phyloP scores from a whole-genome alignment of 1,139 yeast genomes.

The Candida glucosophila region DNA sequence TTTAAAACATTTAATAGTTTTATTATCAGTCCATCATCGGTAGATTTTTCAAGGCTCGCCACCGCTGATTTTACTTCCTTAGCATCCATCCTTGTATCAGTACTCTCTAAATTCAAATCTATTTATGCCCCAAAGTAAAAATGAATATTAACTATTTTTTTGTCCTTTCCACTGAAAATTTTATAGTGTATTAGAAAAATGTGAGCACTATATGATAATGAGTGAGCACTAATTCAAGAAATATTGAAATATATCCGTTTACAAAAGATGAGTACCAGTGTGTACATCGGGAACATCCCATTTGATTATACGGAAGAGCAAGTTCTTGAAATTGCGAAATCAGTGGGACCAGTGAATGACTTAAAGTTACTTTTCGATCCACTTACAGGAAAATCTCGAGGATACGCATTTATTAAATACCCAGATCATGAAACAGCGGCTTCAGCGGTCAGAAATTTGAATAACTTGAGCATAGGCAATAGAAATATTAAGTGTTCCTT shows the following conservation, averaged over 20 bases:
- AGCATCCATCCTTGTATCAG: too few species aligned
- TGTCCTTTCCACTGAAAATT: too few species aligned
- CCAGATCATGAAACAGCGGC: conserved; percentile 73
- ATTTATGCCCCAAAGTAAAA: too few species aligned
- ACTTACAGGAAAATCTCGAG: conserved; percentile 84
- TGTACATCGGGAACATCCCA: conserved; percentile 31
- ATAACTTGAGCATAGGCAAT: conserved; percentile 70
- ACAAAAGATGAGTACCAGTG: conserved; percentile 21
- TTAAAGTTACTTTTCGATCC: conserved; percentile 77
- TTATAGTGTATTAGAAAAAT: too few species aligned
- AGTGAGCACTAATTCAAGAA: too few species aligned
- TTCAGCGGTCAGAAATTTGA: conserved; percentile 83
- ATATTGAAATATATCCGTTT: too few species aligned
- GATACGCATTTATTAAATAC: conserved; percentile 82
- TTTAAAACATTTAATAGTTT: conserved; percentile 61
- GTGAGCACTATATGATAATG: too few species aligned
- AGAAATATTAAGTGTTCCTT: conserved; percentile 69
- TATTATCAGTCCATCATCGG: conserved; percentile 57
- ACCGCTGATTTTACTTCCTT: conserved; percentile 68
- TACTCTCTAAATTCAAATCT: too few species aligned
- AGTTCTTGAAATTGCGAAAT: conserved; percentile 64
- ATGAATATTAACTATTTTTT: too few species aligned
- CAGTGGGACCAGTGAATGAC: conserved; percentile 81
- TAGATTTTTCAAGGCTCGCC: conserved; percentile 64
- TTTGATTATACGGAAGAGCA: conserved; percentile 75